Percentiles rank a stretch among this genome's conserved stretches.
Conservation (phyloP, 1,139 yeast genomes). For the Komagataea norvegica region DNA sequence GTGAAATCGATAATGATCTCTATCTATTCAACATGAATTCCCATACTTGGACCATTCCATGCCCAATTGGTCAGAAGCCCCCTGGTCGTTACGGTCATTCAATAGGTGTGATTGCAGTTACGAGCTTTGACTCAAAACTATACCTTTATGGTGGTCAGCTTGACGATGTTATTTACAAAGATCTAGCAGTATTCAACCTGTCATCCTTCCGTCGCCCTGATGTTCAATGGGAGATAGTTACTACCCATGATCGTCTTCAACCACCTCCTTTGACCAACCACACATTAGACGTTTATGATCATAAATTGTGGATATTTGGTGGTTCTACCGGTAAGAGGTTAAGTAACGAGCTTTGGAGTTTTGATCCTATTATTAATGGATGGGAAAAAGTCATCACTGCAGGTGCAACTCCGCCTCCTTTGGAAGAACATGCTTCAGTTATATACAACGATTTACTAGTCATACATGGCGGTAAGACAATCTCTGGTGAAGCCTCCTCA, state of each 20-base stretch:
- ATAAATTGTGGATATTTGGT: slow-evolving; percentile 87
- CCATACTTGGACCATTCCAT: slow-evolving; percentile 84
- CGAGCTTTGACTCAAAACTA: slow-evolving; percentile 64
- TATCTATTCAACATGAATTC: slow-evolving; percentile 89
- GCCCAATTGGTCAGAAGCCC: slow-evolving; percentile 79
- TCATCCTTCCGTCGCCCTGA: slow-evolving; percentile 81
- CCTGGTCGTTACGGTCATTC: slow-evolving; percentile 94
- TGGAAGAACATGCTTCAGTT: slow-evolving; percentile 89
- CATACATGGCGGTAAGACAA: slow-evolving; percentile 86
- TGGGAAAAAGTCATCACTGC: slow-evolving; percentile 51
- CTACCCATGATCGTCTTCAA: slow-evolving; percentile 45
- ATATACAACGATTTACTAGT: slow-evolving; percentile 76
- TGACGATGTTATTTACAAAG: slow-evolving; percentile 83
- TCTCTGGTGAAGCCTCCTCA: slow-evolving; percentile 65
- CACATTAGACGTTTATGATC: slow-evolving; percentile 76
- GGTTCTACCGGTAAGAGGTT: slow-evolving; percentile 79
- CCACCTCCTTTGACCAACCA: slow-evolving; percentile 96
- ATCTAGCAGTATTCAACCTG: slow-evolving; percentile 79
- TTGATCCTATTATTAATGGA: slow-evolving; percentile 60
- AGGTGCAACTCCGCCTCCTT: slow-evolving; percentile 70
- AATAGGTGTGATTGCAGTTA: slow-evolving; percentile 53
- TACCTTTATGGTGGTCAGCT: slow-evolving; percentile 95
- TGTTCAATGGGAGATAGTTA: slow-evolving; percentile 78
- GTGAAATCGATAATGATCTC: slow-evolving; percentile 80
- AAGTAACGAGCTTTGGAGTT: slow-evolving; percentile 77